Evolutionary conservation across 192 early-diverging fungal genomes (phyloP), one percentile per base, ranked within the genome.

Genomic region (Coemansia sp.): DNA sequence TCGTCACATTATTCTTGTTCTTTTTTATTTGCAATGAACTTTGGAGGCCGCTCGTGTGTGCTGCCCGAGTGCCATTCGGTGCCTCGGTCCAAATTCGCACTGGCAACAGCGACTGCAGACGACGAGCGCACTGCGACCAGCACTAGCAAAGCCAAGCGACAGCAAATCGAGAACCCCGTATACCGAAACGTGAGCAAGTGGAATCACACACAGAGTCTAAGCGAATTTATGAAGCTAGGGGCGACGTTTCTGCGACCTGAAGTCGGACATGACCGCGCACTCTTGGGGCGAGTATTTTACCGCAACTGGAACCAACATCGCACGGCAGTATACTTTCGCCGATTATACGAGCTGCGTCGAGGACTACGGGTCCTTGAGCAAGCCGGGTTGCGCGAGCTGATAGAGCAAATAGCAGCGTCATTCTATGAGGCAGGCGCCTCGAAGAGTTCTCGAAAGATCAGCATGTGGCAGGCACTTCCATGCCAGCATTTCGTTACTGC

Each of bases 281-380:
- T 80, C 3, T 34, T 80, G 23, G 55, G 25, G 12, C 72, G 77
- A 37, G 62, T 80, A 37, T 74, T 72, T 63, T 75, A 80, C 60
- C 77, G 77, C 38, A 80, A 80, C 63, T 69, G 69, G 66, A 80
- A 80, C 66, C 77, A 80, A 62, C 77, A 80, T 63, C 48, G 46
- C 17, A 57, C 53, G 5, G 38, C 69, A 1, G 21, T 74, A 4
- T 72, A 80, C 38, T 80, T 71, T 27, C 68, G 73, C 4, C 32
- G 69, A 15, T 50, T 80, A 0, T 59, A 63, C 50, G 77, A 71
- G 55, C 65, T 80, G 41, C 72, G 77, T 0, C 69, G 77, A 5
- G 73, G 57, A n/a, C 57, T 80, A 37, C 65, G 73, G 1, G 48
- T 75, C 3, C 50, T 74, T 12, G 77, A 72, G 4, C 34, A 65